phyloP scores from a whole-genome alignment of 2,329 filamentous ascomycete genomes.

The Talaromyces sp. region DNA sequence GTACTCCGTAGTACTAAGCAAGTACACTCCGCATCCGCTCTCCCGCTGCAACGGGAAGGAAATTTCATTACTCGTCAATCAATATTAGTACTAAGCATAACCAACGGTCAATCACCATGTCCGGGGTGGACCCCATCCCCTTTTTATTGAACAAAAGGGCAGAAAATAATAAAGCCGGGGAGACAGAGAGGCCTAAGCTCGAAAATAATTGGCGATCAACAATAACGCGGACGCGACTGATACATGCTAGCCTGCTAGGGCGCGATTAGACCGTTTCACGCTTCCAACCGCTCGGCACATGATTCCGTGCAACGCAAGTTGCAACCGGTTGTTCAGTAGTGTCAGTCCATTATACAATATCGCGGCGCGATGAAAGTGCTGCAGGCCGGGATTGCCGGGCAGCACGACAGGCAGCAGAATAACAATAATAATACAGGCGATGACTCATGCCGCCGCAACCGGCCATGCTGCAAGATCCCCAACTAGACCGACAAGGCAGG shows the following conservation, averaged over 20 bases:
- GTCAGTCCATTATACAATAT: not conserved
- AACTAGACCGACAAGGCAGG: not conserved
- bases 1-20: too few species aligned
- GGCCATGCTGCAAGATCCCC: not conserved
- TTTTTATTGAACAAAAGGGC: not conserved
- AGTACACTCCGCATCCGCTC: not conserved
- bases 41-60: not conserved
- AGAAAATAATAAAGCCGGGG: not conserved
- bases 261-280: not conserved
- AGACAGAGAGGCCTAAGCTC: not conserved
- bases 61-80: not conserved
- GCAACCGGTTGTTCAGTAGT: too few species aligned
- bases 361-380: not conserved
- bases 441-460: not conserved
- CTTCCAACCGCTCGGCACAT: not conserved
- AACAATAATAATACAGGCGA: too few species aligned
- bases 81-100: too few species aligned
- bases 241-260: not conserved
- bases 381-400: not conserved
- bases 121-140: not conserved
- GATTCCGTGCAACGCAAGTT: not conserved
- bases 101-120: too few species aligned
- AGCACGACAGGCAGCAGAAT: not conserved
- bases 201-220: not conserved
- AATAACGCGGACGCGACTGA: not conserved